These are phyloP conservation scores for Pleurostoma richardsiae DNA, from an alignment of 2,329 filamentous ascomycete species.

Conservation along the genomic window DNA sequence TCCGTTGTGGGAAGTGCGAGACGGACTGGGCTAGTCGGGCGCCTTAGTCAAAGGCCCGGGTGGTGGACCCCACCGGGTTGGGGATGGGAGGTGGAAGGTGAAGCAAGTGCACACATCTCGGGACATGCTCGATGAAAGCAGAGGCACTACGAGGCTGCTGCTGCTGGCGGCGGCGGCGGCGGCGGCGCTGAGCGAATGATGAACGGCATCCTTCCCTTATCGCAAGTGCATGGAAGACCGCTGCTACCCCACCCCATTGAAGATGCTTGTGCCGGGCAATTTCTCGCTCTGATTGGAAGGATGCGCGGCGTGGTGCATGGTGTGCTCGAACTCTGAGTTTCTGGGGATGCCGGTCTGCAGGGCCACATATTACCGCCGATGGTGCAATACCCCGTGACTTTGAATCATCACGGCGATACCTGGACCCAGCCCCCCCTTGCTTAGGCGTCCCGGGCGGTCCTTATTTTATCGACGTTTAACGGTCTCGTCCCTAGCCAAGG, in stretches of 20 bases:
- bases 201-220: constrained; percentile 1
- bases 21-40: too few species aligned
- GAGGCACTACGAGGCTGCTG: too few species aligned
- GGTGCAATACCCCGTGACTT: constrained; percentile 60
- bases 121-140: too few species aligned
- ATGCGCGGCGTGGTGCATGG: constrained; percentile 1
- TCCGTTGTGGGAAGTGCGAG: neutral
- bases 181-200: neutral
- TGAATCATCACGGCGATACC: constrained; percentile 2
- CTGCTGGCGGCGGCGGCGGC: too few species aligned
- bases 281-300: constrained; percentile 6
- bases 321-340: neutral
- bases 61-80: too few species aligned
- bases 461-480: too few species aligned
- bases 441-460: too few species aligned
- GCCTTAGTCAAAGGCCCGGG: too few species aligned
- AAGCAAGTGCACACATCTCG: too few species aligned
- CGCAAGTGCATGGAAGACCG: too few species aligned
- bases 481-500: too few species aligned
- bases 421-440: neutral
- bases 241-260: constrained; percentile 5
- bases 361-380: constrained; percentile 44
- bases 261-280: neutral
- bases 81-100: too few species aligned
- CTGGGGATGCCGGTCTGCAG: constrained; percentile 17